A percentile compares a stretch with the other conserved stretches of the same genome.
These are phyloP conservation scores for Leccinum pachyderme DNA, from an alignment of 1,284 basidiomycete genomes.

Conservation along the genomic window DNA sequence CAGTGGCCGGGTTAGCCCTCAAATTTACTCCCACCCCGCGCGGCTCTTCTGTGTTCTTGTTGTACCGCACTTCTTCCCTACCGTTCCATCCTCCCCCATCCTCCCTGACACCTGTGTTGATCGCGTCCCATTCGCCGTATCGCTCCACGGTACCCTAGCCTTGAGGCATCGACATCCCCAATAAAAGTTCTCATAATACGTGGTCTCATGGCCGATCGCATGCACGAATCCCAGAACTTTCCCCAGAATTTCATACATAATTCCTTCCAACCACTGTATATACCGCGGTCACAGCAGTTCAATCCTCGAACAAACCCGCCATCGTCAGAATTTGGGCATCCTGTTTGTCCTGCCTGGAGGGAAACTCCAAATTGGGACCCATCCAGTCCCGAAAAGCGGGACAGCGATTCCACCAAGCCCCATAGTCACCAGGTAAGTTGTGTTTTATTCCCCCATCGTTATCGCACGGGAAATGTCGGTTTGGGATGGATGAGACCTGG, in stretches of 20 bases:
- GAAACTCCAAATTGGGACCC: constrained; percentile 40
- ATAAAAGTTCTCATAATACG: constrained; percentile 19
- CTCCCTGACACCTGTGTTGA: constrained; percentile 15
- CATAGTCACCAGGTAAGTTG: constrained; percentile 49
- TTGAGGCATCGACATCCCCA: constrained; percentile 20
- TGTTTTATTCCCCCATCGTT: constrained; percentile 6
- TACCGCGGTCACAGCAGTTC: constrained; percentile 38
- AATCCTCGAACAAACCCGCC: constrained; percentile 39
- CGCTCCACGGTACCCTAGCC: constrained; percentile 15
- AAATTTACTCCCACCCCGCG: constrained; percentile 33
- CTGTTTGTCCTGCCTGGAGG: constrained; percentile 50
- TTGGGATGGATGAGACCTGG: constrained; percentile 13
- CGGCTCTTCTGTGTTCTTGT: constrained; percentile 35
- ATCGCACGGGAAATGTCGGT: constrained; percentile 13
- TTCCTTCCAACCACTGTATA: constrained; percentile 46
- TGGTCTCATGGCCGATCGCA: constrained; percentile 59
- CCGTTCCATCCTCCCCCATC: constrained; percentile 20
- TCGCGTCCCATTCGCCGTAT: constrained; percentile 17
- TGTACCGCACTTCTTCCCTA: constrained; percentile 15
- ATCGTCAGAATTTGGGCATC: constrained; percentile 43
- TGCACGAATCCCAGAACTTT: constrained; percentile 23
- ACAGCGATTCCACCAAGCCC: constrained; percentile 37
- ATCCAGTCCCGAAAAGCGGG: constrained; percentile 41
- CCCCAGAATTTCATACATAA: constrained; percentile 44
- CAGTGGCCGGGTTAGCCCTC: not conserved